Conservation (phyloP, 148 eudicot genomes). For the Drosera capensis region DNA sequence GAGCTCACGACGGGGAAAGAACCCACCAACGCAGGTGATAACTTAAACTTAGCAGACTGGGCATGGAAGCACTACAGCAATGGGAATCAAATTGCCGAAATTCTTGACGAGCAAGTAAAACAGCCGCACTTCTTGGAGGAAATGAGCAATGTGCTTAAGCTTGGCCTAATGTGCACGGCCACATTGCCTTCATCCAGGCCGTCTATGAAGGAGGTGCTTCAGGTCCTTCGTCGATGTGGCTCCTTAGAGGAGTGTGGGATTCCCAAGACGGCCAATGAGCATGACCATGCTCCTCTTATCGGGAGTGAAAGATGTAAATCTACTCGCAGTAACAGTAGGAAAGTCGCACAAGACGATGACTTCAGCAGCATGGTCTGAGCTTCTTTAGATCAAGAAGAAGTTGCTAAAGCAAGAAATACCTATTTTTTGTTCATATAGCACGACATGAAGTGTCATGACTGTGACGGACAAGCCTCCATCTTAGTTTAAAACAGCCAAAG, state of each 20-base stretch:
- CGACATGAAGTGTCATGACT: too few relatives aligned
- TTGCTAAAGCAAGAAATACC: too few relatives aligned
- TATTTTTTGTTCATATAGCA: too few relatives aligned
- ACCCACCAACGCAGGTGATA: conserved; percentile 37
- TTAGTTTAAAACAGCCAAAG: too few relatives aligned
- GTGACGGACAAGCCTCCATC: too few relatives aligned
- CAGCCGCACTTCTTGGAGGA: conserved; percentile 29
- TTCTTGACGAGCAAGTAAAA: conserved; percentile 27
- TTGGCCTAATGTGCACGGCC: conserved; percentile 61
- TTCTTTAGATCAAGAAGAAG: too few relatives aligned
- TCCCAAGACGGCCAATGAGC: conserved; percentile 14
- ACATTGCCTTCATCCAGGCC: conserved; percentile 47
- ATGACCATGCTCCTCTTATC: conserved; percentile 40
- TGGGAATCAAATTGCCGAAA: conserved; percentile 23
- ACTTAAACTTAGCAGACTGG: conserved; percentile 67
- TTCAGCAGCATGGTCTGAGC: conserved; percentile 14
- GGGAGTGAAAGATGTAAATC: conserved; percentile 21
- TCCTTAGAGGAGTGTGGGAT: conserved; percentile 13
- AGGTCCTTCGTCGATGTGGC: conserved; percentile 26
- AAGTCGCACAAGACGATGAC: conserved; percentile 15
- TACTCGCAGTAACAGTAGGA: conserved; percentile 30
- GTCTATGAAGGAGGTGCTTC: conserved; percentile 58
- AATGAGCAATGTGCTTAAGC: conserved; percentile 38
- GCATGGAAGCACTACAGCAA: conserved; percentile 55
- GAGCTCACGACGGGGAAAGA: conserved; percentile 74